A percentile compares a stretch with the other conserved stretches of the same genome.
phyloP scores from a whole-genome alignment of 768 basidiomycete species.

The Galerina marginata region DNA sequence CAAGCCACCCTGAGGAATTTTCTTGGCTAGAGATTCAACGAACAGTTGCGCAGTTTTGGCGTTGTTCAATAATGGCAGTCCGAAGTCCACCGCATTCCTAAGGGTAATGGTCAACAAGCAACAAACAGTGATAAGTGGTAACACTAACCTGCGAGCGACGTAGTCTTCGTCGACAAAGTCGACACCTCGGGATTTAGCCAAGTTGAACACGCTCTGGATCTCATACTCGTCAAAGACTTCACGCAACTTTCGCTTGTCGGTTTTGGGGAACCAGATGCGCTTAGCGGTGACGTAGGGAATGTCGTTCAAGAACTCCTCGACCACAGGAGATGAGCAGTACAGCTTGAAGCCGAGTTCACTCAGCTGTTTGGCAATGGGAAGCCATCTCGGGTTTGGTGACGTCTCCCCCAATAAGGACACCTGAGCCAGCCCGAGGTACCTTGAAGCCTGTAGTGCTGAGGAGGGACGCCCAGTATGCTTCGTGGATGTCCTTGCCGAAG shows the following conservation, averaged over 20 bases:
- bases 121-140: background rate
- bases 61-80: conserved; percentile 90
- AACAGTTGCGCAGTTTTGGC: conserved; percentile 87
- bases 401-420: conserved; percentile 94
- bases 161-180: conserved; percentile 92
- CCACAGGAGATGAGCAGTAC: conserved; percentile 80
- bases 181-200: conserved; percentile 78
- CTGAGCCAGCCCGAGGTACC: conserved; percentile 80
- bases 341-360: conserved; percentile 93
- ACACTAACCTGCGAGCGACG: conserved; percentile 82
- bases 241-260: conserved; percentile 93
- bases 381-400: conserved; percentile 86
- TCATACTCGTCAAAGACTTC: conserved; percentile 95
- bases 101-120: conserved; percentile 10
- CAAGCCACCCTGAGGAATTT: conserved; percentile 82
- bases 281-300: conserved; percentile 81
- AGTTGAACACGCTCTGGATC: conserved; percentile 93
- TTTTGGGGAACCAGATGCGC: conserved; percentile 94
- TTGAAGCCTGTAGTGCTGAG: conserved; percentile 96
- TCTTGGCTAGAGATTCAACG: conserved; percentile 85
- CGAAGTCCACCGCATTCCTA: conserved; percentile 96
- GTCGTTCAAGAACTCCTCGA: conserved; percentile 82
- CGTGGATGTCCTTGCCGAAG: conserved; percentile 91
- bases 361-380: conserved; percentile 76
- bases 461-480: conserved; percentile 96